phyloP scores from a whole-genome alignment of 805 yeast genomes.

The Sugiyamaella smithiae region DNA sequence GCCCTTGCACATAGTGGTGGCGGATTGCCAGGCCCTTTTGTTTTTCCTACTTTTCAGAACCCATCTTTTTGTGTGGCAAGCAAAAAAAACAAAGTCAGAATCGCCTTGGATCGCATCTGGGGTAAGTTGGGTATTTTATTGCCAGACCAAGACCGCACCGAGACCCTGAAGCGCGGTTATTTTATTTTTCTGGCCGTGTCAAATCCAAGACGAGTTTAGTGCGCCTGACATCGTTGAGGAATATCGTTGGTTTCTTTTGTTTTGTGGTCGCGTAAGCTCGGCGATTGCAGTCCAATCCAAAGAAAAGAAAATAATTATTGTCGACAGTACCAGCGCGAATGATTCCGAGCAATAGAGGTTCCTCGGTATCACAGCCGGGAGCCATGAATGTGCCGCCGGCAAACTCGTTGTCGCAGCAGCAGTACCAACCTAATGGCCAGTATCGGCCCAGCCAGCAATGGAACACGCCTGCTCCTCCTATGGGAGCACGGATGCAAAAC shows the following conservation, averaged over 20 bases:
- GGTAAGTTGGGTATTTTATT: not conserved
- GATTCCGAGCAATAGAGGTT: slow-evolving; percentile 4
- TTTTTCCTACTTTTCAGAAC: not conserved
- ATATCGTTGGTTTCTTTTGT: no score
- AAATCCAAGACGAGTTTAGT: no score
- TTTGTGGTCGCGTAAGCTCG: no score
- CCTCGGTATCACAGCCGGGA: slow-evolving; percentile 7
- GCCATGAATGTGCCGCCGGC: slow-evolving; percentile 1
- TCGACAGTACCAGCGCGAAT: no score
- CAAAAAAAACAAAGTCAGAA: not conserved
- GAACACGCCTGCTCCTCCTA: slow-evolving; percentile 7
- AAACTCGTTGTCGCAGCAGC: not conserved
- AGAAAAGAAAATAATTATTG: no score
- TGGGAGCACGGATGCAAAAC: not conserved
- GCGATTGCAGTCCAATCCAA: no score
- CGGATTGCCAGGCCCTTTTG: not conserved
- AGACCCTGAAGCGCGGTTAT: slow-evolving; percentile 5
- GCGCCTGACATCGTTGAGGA: no score
- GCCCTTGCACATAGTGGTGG: not conserved
- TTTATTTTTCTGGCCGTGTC: not conserved
- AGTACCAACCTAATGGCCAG: slow-evolving; percentile 7
- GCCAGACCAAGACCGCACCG: no score
- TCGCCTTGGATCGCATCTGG: slow-evolving; percentile 2
- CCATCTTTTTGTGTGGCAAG: not conserved
- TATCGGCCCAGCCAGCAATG: slow-evolving; percentile 11